phyloP scores from a whole-genome alignment of 164 flowering plant genomes.

The Annona cherimola region DNA sequence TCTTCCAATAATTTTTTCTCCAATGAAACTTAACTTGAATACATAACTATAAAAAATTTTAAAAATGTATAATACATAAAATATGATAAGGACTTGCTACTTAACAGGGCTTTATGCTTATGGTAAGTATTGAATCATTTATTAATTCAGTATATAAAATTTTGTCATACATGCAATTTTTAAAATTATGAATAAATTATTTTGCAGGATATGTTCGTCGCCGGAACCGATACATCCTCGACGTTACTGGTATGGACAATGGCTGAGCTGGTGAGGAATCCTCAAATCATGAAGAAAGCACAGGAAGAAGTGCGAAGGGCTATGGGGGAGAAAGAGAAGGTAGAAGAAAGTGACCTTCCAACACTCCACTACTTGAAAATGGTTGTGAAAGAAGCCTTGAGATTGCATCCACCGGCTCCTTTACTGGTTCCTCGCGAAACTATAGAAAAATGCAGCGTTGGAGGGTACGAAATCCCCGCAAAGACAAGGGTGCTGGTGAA shows the following conservation, averaged over 20 bases:
- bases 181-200: no score
- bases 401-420: slow-evolving; percentile 1
- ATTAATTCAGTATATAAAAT: no score
- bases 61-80: no score
- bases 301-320: slow-evolving; percentile 4
- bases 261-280: slow-evolving; percentile 3
- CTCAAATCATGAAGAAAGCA: background rate
- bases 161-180: no score
- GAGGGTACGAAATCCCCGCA: background rate
- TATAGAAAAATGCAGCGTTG: background rate
- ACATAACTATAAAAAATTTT: no score
- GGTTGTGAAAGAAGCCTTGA: background rate
- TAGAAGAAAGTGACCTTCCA: slow-evolving; percentile 1
- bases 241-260: slow-evolving; percentile 1
- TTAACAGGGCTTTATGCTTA: no score
- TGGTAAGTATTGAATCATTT: no score
- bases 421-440: slow-evolving; percentile 3
- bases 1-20: no score
- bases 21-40: no score
- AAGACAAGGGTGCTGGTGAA: slow-evolving; percentile 6
- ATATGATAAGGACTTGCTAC: no score
- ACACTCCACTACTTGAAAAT: slow-evolving; percentile 1
- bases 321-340: background rate
- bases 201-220: background rate
- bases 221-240: slow-evolving; percentile 1